Conservation (phyloP, 148 eudicot genomes). For the Salicornia ramosissima region DNA sequence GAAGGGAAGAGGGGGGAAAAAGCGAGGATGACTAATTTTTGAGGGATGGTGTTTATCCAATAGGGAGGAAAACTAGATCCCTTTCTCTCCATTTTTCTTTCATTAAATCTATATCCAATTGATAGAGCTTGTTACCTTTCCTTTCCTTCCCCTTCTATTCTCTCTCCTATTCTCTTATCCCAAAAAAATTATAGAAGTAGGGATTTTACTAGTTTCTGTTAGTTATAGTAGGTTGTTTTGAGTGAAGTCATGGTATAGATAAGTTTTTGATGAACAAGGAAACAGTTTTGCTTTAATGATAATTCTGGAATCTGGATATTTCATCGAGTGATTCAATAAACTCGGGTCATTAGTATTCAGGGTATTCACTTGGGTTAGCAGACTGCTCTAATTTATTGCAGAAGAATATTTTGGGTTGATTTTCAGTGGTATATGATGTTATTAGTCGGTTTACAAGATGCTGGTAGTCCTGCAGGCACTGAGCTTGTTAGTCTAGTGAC, state of each 20-base stretch:
- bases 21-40: no score
- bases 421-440: not conserved
- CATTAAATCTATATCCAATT: no score
- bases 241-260: not conserved
- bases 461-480: not conserved
- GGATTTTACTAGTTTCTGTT: not conserved
- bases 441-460: not conserved
- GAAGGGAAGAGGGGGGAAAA: no score
- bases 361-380: not conserved
- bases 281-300: not conserved
- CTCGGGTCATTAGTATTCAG: not conserved
- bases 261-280: not conserved
- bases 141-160: no score
- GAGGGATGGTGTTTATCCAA: no score
- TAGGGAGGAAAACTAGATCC: no score
- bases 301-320: no score
- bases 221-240: not conserved
- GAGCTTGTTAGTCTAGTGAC: not conserved
- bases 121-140: no score
- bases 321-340: not conserved
- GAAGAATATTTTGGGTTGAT: not conserved
- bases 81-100: no score
- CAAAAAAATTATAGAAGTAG: no score
- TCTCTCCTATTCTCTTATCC: no score
- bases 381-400: not conserved